Conservation (phyloP, 2,329 filamentous ascomycete genomes). For the Gnomoniopsis smithogilvyi region DNA sequence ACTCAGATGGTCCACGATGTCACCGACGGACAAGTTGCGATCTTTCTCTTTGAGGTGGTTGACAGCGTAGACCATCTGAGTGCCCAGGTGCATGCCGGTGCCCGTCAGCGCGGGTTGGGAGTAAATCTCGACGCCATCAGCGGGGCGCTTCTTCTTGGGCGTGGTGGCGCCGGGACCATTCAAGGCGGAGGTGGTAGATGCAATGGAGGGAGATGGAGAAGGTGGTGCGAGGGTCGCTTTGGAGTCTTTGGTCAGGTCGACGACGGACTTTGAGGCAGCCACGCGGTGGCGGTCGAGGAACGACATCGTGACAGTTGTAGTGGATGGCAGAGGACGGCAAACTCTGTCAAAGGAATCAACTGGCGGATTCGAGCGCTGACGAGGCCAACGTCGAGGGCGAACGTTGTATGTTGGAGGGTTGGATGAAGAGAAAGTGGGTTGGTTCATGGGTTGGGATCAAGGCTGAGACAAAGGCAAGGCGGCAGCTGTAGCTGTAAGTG, state of each 20-base stretch:
- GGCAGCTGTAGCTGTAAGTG: background rate
- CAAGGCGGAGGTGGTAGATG: constrained; percentile 42
- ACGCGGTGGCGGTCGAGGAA: constrained; percentile 65
- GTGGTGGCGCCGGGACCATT: constrained; percentile 56
- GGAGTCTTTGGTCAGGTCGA: constrained; percentile 45
- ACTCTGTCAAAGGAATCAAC: background rate
- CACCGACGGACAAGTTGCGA: constrained; percentile 66
- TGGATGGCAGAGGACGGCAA: constrained; percentile 6
- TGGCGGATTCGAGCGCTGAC: constrained; percentile 3
- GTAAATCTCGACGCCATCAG: constrained; percentile 53
- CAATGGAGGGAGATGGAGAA: constrained; percentile 59
- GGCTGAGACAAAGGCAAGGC: background rate
- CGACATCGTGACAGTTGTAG: constrained; percentile 43
- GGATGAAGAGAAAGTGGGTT: background rate
- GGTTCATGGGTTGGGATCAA: background rate
- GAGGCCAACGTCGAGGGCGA: constrained; percentile 7
- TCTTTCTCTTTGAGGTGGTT: constrained; percentile 75
- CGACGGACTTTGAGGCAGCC: constrained; percentile 60
- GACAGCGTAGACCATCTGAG: constrained; percentile 83
- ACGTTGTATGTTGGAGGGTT: background rate
- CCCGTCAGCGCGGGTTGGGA: constrained; percentile 75
- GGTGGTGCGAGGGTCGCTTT: constrained; percentile 52
- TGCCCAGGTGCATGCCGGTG: constrained; percentile 77
- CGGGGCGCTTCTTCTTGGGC: constrained; percentile 54
- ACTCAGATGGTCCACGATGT: constrained; percentile 79